Conservation (phyloP, 2,329 filamentous ascomycete genomes). For the Aspergillus fumigatiaffinis region DNA sequence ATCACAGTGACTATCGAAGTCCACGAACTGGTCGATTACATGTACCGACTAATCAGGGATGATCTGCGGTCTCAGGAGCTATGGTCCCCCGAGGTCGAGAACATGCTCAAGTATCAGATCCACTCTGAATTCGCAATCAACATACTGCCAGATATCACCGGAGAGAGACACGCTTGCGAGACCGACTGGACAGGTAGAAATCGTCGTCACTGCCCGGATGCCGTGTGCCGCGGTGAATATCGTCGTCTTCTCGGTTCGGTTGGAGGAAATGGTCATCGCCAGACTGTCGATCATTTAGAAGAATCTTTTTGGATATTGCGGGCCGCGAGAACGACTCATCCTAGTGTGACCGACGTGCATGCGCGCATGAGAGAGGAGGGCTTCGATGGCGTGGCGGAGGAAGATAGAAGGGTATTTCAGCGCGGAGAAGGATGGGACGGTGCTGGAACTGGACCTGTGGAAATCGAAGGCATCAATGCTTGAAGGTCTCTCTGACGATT, state of each 20-base stretch:
- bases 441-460: conserved; percentile 25
- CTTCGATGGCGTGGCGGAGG: conserved; percentile 21
- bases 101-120: conserved; percentile 23
- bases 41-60: conserved; percentile 35
- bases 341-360: conserved; percentile 15
- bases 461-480: conserved; percentile 25
- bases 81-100: conserved; percentile 16
- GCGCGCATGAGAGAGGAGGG: conserved; percentile 27
- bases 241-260: conserved; percentile 14
- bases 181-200: conserved; percentile 30
- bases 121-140: conserved; percentile 18
- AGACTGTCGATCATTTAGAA: conserved; percentile 22
- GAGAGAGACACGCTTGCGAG: conserved; percentile 28
- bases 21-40: conserved; percentile 22
- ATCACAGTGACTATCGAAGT: conserved; percentile 24
- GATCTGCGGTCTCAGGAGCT: conserved; percentile 16
- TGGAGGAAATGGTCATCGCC: conserved; percentile 13
- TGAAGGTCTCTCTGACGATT: background rate
- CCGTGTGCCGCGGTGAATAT: conserved; percentile 22
- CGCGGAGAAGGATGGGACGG: conserved; percentile 35
- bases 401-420: conserved; percentile 24
- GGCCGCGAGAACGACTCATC: conserved; percentile 28
- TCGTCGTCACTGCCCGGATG: conserved; percentile 22
- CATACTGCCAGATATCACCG: conserved; percentile 13
- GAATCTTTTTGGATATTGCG: conserved; percentile 29